These are phyloP conservation scores for Ophiostoma fasciatum DNA, from an alignment of 2,329 filamentous ascomycete genomes.

Conservation along the genomic window DNA sequence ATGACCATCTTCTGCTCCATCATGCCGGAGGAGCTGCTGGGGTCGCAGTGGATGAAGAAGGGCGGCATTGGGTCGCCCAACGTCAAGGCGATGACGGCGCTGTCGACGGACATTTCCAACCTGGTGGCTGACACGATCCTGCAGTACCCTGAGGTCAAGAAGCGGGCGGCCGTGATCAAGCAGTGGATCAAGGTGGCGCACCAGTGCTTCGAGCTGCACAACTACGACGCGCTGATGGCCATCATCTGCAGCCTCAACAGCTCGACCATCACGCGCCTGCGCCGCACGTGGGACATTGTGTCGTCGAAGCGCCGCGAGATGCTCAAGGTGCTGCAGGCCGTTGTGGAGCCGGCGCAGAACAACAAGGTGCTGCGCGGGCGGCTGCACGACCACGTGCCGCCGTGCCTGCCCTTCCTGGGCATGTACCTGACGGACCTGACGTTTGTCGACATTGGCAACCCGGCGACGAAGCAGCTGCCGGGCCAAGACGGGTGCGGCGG, in stretches of 20 bases:
- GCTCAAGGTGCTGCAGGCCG: conserved; percentile 63
- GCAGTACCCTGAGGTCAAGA: conserved; percentile 78
- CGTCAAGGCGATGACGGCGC: conserved; percentile 81
- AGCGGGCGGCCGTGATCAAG: conserved; percentile 79
- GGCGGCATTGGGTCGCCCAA: conserved; percentile 66
- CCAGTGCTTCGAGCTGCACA: conserved; percentile 76
- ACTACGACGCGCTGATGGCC: conserved; percentile 94
- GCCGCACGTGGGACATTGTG: conserved; percentile 82
- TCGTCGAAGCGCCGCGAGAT: conserved; percentile 69
- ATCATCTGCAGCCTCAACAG: conserved; percentile 91
- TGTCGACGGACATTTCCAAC: conserved; percentile 87
- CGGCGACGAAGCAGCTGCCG: conserved; percentile 63
- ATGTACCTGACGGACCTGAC: conserved; percentile 93
- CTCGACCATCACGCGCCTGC: conserved; percentile 76
- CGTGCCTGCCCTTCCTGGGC: conserved; percentile 88
- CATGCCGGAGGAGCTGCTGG: conserved; percentile 78
- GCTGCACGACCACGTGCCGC: conserved; percentile 73
- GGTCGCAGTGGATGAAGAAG: conserved; percentile 89
- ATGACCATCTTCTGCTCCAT: conserved; percentile 87
- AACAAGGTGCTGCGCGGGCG: conserved; percentile 73
- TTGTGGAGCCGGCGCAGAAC: conserved; percentile 83
- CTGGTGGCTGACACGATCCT: conserved; percentile 88
- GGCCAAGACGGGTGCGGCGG: conserved; percentile 25
- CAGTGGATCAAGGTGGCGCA: conserved; percentile 95
- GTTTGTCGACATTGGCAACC: conserved; percentile 90